These are phyloP conservation scores for Beauveria australis DNA, from an alignment of 2,329 filamentous ascomycete genomes.

Conservation along the genomic window DNA sequence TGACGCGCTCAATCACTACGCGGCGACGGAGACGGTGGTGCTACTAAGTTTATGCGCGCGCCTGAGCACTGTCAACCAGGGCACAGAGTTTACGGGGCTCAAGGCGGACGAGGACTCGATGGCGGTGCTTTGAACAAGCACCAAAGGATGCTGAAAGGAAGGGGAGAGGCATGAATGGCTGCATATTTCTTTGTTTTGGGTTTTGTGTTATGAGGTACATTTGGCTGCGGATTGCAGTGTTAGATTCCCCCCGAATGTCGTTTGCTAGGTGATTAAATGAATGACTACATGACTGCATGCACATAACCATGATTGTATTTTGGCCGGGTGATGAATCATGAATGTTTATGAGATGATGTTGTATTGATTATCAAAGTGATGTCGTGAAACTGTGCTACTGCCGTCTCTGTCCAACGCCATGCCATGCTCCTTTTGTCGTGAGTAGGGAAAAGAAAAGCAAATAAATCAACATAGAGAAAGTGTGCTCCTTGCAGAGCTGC, in stretches of 20 bases:
- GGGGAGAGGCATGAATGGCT: background rate
- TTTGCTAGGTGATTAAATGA: background rate
- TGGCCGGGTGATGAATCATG: background rate
- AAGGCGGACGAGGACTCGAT: slow-evolving; percentile 47
- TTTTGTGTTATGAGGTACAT: background rate
- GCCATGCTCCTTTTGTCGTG: slow-evolving; percentile 1
- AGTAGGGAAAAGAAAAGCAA: background rate
- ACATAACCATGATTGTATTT: background rate
- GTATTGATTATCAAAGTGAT: background rate
- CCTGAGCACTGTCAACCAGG: slow-evolving; percentile 73
- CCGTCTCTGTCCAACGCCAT: slow-evolving; percentile 3
- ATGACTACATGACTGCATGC: slow-evolving; percentile 1
- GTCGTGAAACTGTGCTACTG: background rate
- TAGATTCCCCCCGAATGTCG: background rate
- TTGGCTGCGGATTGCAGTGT: background rate
- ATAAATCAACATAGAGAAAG: background rate
- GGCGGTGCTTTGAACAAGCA: background rate
- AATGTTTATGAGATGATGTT: background rate
- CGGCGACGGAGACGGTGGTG: slow-evolving; percentile 93
- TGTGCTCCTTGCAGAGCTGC: slow-evolving; percentile 7
- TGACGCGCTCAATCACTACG: slow-evolving; percentile 93
- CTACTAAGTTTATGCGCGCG: slow-evolving; percentile 79
- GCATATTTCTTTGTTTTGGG: background rate
- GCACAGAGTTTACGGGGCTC: slow-evolving; percentile 55
- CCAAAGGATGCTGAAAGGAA: background rate